These are phyloP conservation scores for Trichaptum fuscoviolaceum DNA, from an alignment of 768 basidiomycete species.

Conservation along the genomic window DNA sequence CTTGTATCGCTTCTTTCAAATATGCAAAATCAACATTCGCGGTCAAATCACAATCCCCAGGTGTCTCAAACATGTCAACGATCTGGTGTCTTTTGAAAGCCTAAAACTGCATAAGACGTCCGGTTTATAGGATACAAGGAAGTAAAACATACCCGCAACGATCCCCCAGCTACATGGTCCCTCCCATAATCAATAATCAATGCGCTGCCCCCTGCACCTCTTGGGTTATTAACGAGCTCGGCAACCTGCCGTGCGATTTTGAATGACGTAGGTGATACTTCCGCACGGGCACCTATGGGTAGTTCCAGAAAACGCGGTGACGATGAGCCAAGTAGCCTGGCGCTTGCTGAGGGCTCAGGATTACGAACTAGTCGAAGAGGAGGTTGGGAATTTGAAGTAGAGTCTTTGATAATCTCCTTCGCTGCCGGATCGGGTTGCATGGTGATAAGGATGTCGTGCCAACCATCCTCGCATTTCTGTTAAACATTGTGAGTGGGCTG, in stretches of 20 bases:
- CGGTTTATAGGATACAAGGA: conserved; percentile 4
- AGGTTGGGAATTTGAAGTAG: conserved; percentile 15
- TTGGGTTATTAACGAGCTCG: conserved; percentile 41
- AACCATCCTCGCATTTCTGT: conserved; percentile 74
- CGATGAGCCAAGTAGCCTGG: conserved; percentile 53
- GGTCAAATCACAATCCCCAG: conserved; percentile 88
- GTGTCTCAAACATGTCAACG: conserved; percentile 76
- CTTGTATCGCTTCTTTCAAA: conserved; percentile 68
- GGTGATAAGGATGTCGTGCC: conserved; percentile 80
- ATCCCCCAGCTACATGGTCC: conserved; percentile 59
- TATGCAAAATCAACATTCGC: conserved; percentile 96
- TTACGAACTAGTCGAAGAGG: conserved; percentile 65
- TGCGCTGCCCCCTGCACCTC: conserved; percentile 47
- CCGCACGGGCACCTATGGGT: conserved; percentile 68
- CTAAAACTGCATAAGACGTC: conserved; percentile 32
- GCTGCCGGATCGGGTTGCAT: conserved; percentile 35
- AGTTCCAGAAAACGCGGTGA: conserved; percentile 67
- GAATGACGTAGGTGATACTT: conserved; percentile 72
- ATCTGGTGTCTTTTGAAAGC: conserved; percentile 87
- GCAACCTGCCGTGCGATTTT: conserved; percentile 65
- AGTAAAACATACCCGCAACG: conserved; percentile 65
- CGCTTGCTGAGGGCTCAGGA: conserved; percentile 45
- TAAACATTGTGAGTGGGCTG: background rate
- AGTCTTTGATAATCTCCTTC: conserved; percentile 19
- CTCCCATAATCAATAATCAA: conserved; percentile 90